These are phyloP conservation scores for Pythium aristosporum DNA, from an alignment of 352 stramenopile genomes.

Conservation along the genomic window DNA sequence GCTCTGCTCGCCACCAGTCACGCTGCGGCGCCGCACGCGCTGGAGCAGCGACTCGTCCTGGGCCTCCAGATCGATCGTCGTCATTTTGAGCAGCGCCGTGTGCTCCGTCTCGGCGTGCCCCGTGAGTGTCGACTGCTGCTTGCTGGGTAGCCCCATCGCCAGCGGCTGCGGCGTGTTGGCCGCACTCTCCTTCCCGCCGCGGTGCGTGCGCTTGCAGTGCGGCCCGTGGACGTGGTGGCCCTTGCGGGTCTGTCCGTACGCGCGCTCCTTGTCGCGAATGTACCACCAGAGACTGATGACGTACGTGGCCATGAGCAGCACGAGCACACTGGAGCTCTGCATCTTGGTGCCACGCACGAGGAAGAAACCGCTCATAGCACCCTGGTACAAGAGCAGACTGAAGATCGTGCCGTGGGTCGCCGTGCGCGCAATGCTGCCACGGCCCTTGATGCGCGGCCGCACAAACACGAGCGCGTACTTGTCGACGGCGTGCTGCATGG, in stretches of 20 bases:
- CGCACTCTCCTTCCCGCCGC: not conserved
- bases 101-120: constrained; percentile 9
- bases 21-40: constrained; percentile 34
- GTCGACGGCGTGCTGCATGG: constrained; percentile 82
- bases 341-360: constrained; percentile 73
- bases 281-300: constrained; percentile 81
- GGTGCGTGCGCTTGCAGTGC: constrained; percentile 38
- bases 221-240: constrained; percentile 34
- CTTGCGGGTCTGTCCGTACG: constrained; percentile 43
- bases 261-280: constrained; percentile 82
- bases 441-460: constrained; percentile 80
- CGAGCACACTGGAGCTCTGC: constrained; percentile 67
- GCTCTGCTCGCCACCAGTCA: constrained; percentile 43
- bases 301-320: constrained; percentile 82
- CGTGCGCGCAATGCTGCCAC: constrained; percentile 78
- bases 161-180: constrained; percentile 1
- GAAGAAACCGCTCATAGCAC: constrained; percentile 84
- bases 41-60: constrained; percentile 41
- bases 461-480: constrained; percentile 85
- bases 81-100: constrained; percentile 25
- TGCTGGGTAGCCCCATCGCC: not conserved
- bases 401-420: constrained; percentile 79
- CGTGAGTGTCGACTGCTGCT: not conserved
- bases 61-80: constrained; percentile 8
- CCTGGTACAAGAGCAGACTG: constrained; percentile 78